A percentile compares a stretch with the other conserved stretches of the same genome.
Conservation (phyloP, 768 basidiomycete genomes). For the Lactarius psammicola region DNA sequence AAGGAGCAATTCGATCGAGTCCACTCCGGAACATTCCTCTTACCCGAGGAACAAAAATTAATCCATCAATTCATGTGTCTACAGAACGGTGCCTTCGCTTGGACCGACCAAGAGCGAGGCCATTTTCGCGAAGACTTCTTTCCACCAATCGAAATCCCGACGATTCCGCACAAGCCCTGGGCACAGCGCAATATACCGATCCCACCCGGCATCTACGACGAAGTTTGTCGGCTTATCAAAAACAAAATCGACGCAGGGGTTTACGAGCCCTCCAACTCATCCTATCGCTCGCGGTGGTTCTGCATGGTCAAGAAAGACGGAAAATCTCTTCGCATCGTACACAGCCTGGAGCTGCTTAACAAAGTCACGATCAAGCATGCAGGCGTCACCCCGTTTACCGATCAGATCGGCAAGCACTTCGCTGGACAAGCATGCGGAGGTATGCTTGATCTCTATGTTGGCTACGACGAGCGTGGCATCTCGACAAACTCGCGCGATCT, state of each 20-base stretch:
- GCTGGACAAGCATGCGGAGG: conserved; percentile 30
- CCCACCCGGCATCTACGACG: neutral
- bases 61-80: no score
- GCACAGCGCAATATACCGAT: no score
- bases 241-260: conserved; percentile 38
- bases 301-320: conserved; percentile 38
- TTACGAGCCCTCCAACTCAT: no score
- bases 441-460: conserved; percentile 37
- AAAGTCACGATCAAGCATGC: conserved; percentile 9
- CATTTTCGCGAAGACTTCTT: no score
- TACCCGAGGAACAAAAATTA: no score
- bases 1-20: no score
- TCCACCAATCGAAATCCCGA: no score
- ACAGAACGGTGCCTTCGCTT: no score
- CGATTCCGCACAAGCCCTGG: no score
- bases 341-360: conserved; percentile 33
- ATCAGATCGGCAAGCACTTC: no score
- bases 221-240: neutral
- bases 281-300: conserved; percentile 42
- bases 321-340: conserved; percentile 28
- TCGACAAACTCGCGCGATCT: conserved; percentile 14
- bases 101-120: no score
- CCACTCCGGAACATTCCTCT: no score
- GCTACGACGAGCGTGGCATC: neutral
- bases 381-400: conserved; percentile 21